phyloP scores from a whole-genome alignment of 2,329 filamentous ascomycete species.

The Arthrocladium fulminans region DNA sequence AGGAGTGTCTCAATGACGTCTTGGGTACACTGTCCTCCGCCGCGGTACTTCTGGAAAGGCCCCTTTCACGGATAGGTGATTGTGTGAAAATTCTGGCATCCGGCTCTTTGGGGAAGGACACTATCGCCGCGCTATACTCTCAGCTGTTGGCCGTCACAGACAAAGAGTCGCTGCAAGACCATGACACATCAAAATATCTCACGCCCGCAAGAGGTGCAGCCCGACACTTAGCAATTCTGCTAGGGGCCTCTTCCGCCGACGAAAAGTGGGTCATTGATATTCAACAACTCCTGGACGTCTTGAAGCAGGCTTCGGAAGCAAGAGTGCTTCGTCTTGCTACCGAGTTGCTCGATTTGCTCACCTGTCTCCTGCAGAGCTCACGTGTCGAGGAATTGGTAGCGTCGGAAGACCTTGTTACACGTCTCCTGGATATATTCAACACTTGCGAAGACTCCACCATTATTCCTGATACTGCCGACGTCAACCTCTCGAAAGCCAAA shows the following conservation, averaged over 20 bases:
- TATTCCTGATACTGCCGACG: not conserved
- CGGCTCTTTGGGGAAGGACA: slow-evolving; percentile 11
- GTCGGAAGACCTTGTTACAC: not conserved
- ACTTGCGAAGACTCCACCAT: not conserved
- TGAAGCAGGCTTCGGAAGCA: slow-evolving; percentile 15
- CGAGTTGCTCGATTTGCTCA: slow-evolving; percentile 14
- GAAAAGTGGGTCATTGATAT: slow-evolving; percentile 14
- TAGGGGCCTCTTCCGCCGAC: slow-evolving; percentile 10
- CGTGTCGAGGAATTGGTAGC: not conserved
- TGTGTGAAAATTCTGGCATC: slow-evolving; percentile 14
- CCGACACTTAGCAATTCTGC: slow-evolving; percentile 12
- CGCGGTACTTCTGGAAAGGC: slow-evolving; percentile 13
- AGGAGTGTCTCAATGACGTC: slow-evolving; percentile 13
- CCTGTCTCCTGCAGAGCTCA: not conserved
- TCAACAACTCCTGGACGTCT: slow-evolving; percentile 11
- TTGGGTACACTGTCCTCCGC: slow-evolving; percentile 19
- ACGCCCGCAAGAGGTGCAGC: slow-evolving; percentile 17
- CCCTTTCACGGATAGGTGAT: slow-evolving; percentile 14
- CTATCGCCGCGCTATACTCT: slow-evolving; percentile 13
- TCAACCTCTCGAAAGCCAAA: not conserved
- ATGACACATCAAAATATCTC: slow-evolving; percentile 8
- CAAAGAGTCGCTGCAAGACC: slow-evolving; percentile 8
- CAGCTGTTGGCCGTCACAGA: slow-evolving; percentile 14
- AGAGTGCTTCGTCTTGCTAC: slow-evolving; percentile 17
- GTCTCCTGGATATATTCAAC: slow-evolving; percentile 2